Evolutionary conservation across 768 basidiomycete species (phyloP).

Genomic region (Lepiota subincarnata): DNA sequence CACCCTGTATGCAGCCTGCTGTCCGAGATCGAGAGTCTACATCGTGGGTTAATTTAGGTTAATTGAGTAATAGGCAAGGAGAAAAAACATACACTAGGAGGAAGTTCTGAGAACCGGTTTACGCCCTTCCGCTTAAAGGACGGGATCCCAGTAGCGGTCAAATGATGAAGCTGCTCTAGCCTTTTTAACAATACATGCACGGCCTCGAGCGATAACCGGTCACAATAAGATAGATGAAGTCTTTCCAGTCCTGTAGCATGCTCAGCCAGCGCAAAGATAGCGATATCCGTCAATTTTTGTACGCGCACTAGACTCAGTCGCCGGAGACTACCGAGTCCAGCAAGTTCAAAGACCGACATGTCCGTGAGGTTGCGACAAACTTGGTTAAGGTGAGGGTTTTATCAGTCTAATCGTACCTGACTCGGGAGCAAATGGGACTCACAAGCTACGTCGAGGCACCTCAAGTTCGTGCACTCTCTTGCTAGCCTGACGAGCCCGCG

Average conservation of each 20-base stretch:
- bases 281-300: slow-evolving; percentile 79
- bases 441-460: slow-evolving; percentile 88
- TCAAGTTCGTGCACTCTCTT: slow-evolving; percentile 64
- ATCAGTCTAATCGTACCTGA: background rate
- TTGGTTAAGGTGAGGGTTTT: slow-evolving; percentile 25
- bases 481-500: slow-evolving; percentile 63
- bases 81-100: slow-evolving; percentile 50
- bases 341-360: slow-evolving; percentile 77
- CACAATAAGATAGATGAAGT: slow-evolving; percentile 85
- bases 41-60: slow-evolving; percentile 10
- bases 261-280: slow-evolving; percentile 73
- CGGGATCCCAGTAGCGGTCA: slow-evolving; percentile 77
- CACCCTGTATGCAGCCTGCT: slow-evolving; percentile 71
- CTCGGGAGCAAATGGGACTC: slow-evolving; percentile 27
- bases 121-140: slow-evolving; percentile 68
- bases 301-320: slow-evolving; percentile 80
- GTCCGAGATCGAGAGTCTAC: slow-evolving; percentile 63
- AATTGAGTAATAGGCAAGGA: background rate
- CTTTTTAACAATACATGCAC: slow-evolving; percentile 65
- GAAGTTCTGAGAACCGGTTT: slow-evolving; percentile 69
- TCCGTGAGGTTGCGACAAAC: slow-evolving; percentile 85
- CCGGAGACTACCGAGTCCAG: slow-evolving; percentile 61
- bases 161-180: slow-evolving; percentile 59
- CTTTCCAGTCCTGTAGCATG: slow-evolving; percentile 68
- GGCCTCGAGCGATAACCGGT: slow-evolving; percentile 71